Percentiles rank a stretch among this genome's conserved stretches.
phyloP scores from a whole-genome alignment of 129 eudicot genomes.

The Artemisia argyi region DNA sequence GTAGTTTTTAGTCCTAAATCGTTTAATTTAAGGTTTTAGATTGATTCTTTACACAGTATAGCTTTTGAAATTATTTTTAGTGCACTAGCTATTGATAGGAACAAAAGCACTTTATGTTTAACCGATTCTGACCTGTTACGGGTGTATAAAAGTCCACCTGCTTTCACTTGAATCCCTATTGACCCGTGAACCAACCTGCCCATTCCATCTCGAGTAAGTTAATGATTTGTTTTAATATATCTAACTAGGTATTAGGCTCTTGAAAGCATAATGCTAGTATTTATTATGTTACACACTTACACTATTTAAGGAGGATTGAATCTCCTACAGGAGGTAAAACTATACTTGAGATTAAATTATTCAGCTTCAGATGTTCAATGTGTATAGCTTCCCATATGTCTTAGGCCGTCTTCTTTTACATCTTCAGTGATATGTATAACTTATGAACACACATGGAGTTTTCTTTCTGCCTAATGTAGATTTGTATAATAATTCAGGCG shows the following conservation, averaged over 20 bases:
- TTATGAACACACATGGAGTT: conserved; percentile 8
- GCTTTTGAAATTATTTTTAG: conserved; percentile 5
- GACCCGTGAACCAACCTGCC: too few relatives aligned
- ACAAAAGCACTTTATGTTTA: too few relatives aligned
- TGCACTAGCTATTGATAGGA: background rate
- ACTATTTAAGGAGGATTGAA: background rate
- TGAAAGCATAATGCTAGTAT: background rate
- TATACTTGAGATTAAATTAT: background rate
- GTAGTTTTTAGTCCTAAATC: too few relatives aligned
- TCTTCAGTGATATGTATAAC: background rate
- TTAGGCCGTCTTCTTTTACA: conserved; percentile 1
- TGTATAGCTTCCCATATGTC: background rate
- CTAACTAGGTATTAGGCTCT: background rate
- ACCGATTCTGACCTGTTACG: too few relatives aligned
- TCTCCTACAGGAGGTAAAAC: background rate
- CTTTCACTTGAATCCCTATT: too few relatives aligned
- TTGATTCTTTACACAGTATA: too few relatives aligned
- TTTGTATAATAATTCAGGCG: conserved; percentile 52
- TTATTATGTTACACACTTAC: background rate
- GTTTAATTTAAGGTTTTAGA: too few relatives aligned
- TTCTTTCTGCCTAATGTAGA: conserved; percentile 23
- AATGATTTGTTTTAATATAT: background rate
- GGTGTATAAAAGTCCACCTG: too few relatives aligned
- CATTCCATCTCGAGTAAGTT: background rate
- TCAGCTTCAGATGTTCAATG: background rate